Evolutionary conservation across 176 grass and related monocot genomes (phyloP), one percentile per base, ranked within the genome.

Genomic region (Pontederia crassipes): DNA sequence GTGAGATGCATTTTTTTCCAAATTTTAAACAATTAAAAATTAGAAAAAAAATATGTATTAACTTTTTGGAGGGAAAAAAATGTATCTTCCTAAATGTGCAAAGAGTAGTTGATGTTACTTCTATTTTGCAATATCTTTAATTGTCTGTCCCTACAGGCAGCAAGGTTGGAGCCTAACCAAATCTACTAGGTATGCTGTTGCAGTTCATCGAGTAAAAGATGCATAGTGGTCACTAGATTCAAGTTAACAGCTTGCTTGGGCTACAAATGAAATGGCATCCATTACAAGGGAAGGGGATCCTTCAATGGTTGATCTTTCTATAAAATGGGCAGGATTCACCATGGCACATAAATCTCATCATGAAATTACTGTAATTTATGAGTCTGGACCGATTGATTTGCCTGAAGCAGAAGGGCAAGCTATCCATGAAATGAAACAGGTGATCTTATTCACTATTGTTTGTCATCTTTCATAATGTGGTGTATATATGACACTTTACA

Each of bases 141-240:
- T 54, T 54, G 12, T 54, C n/a, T 51, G 8, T 28, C 47, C 28
- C 56, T 58, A 18, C 67, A 98, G 93, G 93, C 93, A 83, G 87
- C 81, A 28, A 88, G 82, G 71, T 78, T 92, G 59, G 93, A 98
- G 67, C 93, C 93, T 63, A 88, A 76, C 78, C 87, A 98, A 78
- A 98, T 80, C 93, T 74, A 79, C 80, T 57, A 73, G 93, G 57
- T 98, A 88, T 85, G 87, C 87, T 70, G 85, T 92, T 70, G 93
- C 93, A 74, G 61, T 78, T 68, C 93, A 98, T 74, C 83, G 93
- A 75, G 85, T 98, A 74, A 98, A 83, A 81, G 93, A 92, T 80
- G 83, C 87, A 52, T 58, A 80, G 71, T 85, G 81, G 71, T 79
- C 74, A 59, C 93, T 88, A 67, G 70, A 69, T 72, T 81, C 84